phyloP scores from a whole-genome alignment of 805 yeast genomes.

The Wickerhamiella azymoides region DNA sequence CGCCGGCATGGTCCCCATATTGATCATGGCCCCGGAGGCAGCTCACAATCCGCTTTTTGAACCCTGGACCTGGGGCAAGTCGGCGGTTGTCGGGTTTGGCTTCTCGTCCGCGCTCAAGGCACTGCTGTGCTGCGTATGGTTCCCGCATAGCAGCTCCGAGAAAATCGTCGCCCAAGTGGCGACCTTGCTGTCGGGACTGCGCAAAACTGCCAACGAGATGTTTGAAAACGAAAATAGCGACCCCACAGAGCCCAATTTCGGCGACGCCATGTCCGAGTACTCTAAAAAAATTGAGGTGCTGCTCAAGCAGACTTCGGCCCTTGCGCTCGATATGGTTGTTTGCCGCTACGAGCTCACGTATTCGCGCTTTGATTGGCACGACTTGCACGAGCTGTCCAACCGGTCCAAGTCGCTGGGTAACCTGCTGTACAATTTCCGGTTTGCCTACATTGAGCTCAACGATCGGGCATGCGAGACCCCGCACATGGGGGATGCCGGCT shows the following conservation, averaged over 20 bases:
- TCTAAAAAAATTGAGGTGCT: neutral
- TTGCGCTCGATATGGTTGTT: constrained; percentile 1
- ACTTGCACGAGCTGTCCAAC: constrained; percentile 4
- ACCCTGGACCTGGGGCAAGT: constrained; percentile 14
- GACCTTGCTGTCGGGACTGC: neutral
- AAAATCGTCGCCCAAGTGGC: neutral
- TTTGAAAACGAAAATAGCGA: constrained; percentile 1
- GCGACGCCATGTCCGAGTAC: neutral
- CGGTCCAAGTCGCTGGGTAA: constrained; percentile 4
- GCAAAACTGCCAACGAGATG: neutral
- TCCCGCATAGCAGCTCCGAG: constrained; percentile 5
- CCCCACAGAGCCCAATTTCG: constrained; percentile 14
- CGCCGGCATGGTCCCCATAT: constrained; percentile 17
- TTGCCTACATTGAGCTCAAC: constrained; percentile 4
- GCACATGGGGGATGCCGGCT: neutral
- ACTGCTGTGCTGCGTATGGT: constrained; percentile 11
- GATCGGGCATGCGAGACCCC: neutral
- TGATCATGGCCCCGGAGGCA: constrained; percentile 16
- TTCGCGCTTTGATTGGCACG: constrained; percentile 7
- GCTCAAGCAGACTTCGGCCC: neutral
- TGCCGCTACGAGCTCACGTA: constrained; percentile 7
- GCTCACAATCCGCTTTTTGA: constrained; percentile 19
- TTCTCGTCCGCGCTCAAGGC: constrained; percentile 15
- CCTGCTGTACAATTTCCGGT: constrained; percentile 1
- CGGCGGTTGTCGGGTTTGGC: constrained; percentile 18